Evolutionary conservation across 176 grass and related monocot genomes (phyloP).

Genomic region (Thinopyrum elongatum): DNA sequence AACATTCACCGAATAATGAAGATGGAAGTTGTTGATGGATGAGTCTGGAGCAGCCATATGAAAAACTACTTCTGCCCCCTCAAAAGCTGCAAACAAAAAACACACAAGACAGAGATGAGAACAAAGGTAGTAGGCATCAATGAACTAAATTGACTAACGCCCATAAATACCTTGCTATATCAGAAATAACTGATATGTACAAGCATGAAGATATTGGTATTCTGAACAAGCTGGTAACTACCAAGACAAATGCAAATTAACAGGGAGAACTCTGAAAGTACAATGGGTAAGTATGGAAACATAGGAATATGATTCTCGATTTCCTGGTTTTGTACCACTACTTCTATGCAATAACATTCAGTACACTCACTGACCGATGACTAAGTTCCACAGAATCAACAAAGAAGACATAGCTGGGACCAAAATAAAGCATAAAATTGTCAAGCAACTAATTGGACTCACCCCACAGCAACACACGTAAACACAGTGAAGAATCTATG

Average conservation of each 20-base stretch:
- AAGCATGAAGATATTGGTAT: neutral
- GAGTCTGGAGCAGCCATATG: slow-evolving; percentile 99
- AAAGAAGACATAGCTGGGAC: neutral
- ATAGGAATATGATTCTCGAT: neutral
- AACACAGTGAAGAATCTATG: neutral
- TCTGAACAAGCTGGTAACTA: neutral
- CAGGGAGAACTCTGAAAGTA: neutral
- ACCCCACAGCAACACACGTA: neutral
- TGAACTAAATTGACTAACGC: slow-evolving; percentile 4
- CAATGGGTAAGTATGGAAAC: neutral
- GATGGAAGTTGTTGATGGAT: slow-evolving; percentile 95
- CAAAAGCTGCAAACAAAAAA: slow-evolving; percentile 62
- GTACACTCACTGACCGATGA: neutral
- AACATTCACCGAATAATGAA: slow-evolving; percentile 97
- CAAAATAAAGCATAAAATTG: neutral
- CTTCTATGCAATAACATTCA: neutral
- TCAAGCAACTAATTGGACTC: neutral
- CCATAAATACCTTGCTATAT: neutral
- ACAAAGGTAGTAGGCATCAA: neutral
- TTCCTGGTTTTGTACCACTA: neutral
- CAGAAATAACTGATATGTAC: neutral
- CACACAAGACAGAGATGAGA: slow-evolving; percentile 7
- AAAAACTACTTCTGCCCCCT: slow-evolving; percentile 87
- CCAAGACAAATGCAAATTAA: neutral
- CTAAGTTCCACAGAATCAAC: neutral